Base-by-base conservation (phyloP, 2,329 filamentous ascomycete species). In the Epichloe coenophiala region DNA sequence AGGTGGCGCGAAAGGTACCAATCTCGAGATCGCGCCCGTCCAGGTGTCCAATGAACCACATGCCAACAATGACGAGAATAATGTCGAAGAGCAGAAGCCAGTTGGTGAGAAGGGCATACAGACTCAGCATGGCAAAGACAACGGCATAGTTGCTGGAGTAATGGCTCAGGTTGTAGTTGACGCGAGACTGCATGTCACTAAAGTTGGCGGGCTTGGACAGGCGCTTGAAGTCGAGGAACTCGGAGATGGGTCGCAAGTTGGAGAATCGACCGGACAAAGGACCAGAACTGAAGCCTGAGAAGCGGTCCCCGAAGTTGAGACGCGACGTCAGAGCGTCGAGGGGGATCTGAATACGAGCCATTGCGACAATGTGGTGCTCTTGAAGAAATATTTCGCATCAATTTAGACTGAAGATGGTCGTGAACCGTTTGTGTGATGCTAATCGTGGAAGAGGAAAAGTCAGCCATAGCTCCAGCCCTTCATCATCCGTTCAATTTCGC, bases 81-180 rank as follows among this genome's bases (percentile, higher is more conserved):
- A 98, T 95, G 70, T 94, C 89, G 66, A 97, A 96, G 54, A 96
- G 81, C 48, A 98, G 78, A 44, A 83, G 71, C 63, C 81, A 75
- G 72, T 96, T 97, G 60, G 88, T 93, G 63, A 98, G 77, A 62
- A 98, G 73, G 63, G 87, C 87, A 76, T 98, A 98, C 71, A 98
- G 84, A 75, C 86, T 88, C 64, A 98, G 84, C 84, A 98, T 94
- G 61, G 86, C 76, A 66, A 97, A 95, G 60, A 97, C 80, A 56
- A 86, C 84, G 59, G 86, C 85, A 78, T 98, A 98, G 76, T 98
- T 98, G 84, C 88, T 96, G 55, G 89, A 94, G 77, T 95, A 98
- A 75, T 97, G 86, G 67, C 86, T 82, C 58, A 98, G 73, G 71
- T 98, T 98, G 83, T 96, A 96, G 76, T 94, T 95, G 72, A 95